Percentiles rank a stretch among this genome's conserved stretches.
Conservation (phyloP, 371 early-diverging fungal species). For the Cokeromyces recurvatus region DNA sequence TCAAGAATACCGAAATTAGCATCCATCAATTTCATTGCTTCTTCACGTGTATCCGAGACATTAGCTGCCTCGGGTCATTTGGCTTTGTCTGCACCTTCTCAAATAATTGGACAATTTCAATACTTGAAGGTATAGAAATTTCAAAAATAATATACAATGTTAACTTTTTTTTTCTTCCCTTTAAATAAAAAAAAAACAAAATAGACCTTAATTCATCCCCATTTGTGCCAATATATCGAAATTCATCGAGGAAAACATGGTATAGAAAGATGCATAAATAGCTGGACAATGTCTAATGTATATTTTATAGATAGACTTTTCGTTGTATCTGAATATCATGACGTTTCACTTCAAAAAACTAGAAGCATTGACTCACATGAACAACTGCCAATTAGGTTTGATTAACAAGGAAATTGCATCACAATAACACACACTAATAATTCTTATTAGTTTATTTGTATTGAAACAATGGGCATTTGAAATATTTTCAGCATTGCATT, state of each 20-base stretch:
- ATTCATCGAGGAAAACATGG: slow-evolving; percentile 60
- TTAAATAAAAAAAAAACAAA: too few relatives aligned
- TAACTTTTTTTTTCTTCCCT: too few relatives aligned
- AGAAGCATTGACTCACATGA: slow-evolving; percentile 17
- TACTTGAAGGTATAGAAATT: slow-evolving; percentile 44
- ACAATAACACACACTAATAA: too few relatives aligned
- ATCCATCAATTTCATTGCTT: slow-evolving; percentile 41
- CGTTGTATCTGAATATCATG: slow-evolving; percentile 54
- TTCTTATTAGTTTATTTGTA: slow-evolving; percentile 6
- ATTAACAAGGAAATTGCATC: not conserved
- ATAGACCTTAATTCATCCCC: slow-evolving; percentile 52
- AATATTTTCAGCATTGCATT: slow-evolving; percentile 48
- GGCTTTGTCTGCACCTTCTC: slow-evolving; percentile 50
- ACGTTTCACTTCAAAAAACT: slow-evolving; percentile 31
- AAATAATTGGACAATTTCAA: slow-evolving; percentile 58
- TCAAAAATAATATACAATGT: too few relatives aligned
- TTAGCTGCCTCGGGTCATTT: slow-evolving; percentile 44
- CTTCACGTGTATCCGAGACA: slow-evolving; percentile 32
- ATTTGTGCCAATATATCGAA: slow-evolving; percentile 57
- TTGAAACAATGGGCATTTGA: slow-evolving; percentile 55
- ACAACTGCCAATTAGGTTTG: slow-evolving; percentile 17
- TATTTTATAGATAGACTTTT: slow-evolving; percentile 49
- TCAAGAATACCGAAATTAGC: slow-evolving; percentile 29
- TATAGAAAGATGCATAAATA: slow-evolving; percentile 11
- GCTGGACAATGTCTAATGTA: not conserved